Base-by-base conservation (phyloP, 371 early-diverging fungal species). In the Mortierella sp. region DNA sequence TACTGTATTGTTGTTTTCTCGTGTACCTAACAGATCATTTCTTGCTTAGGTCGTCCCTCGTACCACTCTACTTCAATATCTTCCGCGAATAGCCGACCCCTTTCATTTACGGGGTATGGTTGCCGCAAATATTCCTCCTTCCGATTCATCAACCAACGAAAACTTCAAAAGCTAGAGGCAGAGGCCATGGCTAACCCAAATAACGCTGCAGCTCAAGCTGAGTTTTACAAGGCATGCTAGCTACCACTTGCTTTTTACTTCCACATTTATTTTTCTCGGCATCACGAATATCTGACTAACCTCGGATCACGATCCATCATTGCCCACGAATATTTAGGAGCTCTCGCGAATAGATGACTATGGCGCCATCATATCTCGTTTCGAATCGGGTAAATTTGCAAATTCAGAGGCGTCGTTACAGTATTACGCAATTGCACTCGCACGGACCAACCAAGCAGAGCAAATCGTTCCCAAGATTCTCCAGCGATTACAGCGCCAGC, bases 361-460 rank as follows among this genome's bases (percentile, higher is more conserved):
- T n/a, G 74, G 84, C 57, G 86, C 87, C 24, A 88, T 94, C 15
- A 87, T 94, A 63, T 74, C 89, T n/a, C 88, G 94, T 24, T 90
- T 94, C 76, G 95, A 94, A 71, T 87, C 88, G 21, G 92, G 90
- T 36, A 86, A 87, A 38, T 88, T 87, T 74, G 89, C 89, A 0
- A 88, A 87, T 41, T 88, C 94, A 59, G 88, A 94, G 66, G 89
- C 90, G 50, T 87, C 91, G 24, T 85, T 91, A 84, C 92, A 92
- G 65, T 86, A 86, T 55, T 95, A 95, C 69, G 88, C 92, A 38
- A 86, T 88, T 33, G 94, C 95, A 10, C 72, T 94, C 66, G 92
- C 92, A 45, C 87, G 88, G 61, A 87, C 88, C 9, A 91, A 90
- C 41, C 85, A 92, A 52, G 72, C 90, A 1, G 94, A 93, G 43